These are phyloP conservation scores for Aspergillus floridensis DNA, from an alignment of 2,329 filamentous ascomycete genomes.

Conservation along the genomic window DNA sequence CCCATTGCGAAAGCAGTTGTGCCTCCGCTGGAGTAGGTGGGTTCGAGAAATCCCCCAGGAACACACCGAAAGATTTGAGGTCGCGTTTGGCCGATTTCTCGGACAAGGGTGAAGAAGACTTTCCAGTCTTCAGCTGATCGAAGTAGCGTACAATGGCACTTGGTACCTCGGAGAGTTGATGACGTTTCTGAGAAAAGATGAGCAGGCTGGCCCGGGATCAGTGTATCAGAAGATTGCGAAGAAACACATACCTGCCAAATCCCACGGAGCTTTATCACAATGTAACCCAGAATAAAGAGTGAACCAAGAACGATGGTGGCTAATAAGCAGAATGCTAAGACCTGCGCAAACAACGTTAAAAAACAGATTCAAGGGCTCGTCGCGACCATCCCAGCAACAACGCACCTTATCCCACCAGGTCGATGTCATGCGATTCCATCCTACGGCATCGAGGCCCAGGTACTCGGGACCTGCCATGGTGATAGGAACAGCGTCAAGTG, in stretches of 20 bases:
- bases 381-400: background rate
- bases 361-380: background rate
- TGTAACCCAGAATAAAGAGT: constrained; percentile 12
- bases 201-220: background rate
- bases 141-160: constrained; percentile 10
- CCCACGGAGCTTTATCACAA: constrained; percentile 9
- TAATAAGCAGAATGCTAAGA: constrained; percentile 14
- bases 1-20: constrained; percentile 32
- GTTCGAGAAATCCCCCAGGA: constrained; percentile 30
- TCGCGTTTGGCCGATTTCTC: constrained; percentile 1
- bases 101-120: constrained; percentile 4
- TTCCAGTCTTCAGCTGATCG: constrained; percentile 8
- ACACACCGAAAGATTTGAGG: constrained; percentile 32
- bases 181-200: constrained; percentile 6
- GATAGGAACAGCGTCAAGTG: constrained; percentile 1
- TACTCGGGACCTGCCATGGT: constrained; percentile 15
- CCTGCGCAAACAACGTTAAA: constrained; percentile 7
- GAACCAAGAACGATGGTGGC: constrained; percentile 13
- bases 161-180: constrained; percentile 15
- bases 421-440: constrained; percentile 17
- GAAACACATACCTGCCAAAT: constrained; percentile 12
- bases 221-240: background rate
- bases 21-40: constrained; percentile 29
- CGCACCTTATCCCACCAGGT: constrained; percentile 19
- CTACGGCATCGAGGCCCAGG: constrained; percentile 19